Evolutionary conservation across 2,329 filamentous ascomycete species (phyloP).

Genomic region (Cercospora nicotianae): DNA sequence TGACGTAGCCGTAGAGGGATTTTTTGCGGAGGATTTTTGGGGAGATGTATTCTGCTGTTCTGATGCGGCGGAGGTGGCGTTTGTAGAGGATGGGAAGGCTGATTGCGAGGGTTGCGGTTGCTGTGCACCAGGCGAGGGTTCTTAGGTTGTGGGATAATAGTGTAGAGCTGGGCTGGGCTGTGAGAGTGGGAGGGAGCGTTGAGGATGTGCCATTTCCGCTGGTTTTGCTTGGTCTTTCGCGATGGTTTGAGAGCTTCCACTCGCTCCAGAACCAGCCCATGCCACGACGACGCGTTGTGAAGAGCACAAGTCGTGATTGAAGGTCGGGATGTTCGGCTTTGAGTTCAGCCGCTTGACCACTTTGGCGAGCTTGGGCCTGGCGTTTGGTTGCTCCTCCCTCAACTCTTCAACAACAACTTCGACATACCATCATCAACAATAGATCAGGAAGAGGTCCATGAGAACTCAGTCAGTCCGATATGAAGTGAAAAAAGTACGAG

Average conservation of each 20-base stretch:
- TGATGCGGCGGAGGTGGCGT: slow-evolving; percentile 77
- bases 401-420: background rate
- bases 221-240: background rate
- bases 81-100: slow-evolving; percentile 59
- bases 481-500: too few species aligned
- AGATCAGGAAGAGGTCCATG: too few species aligned
- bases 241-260: background rate
- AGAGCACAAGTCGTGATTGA: background rate
- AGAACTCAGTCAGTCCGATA: too few species aligned
- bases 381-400: background rate
- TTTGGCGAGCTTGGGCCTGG: background rate
- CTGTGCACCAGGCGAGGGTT: slow-evolving; percentile 3
- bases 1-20: slow-evolving; percentile 81
- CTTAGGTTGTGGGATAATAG: background rate
- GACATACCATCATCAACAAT: too few species aligned
- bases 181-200: too few species aligned
- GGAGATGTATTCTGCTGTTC: slow-evolving; percentile 71
- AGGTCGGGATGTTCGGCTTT: background rate
- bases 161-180: background rate
- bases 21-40: slow-evolving; percentile 72
- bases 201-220: background rate
- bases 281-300: background rate
- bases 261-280: slow-evolving; percentile 15
- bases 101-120: background rate
- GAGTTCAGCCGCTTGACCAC: slow-evolving; percentile 5